Percentiles rank a stretch among this genome's conserved stretches.
These are phyloP conservation scores for Cladosporium austrohemisphaericum DNA, from an alignment of 2,329 filamentous ascomycete genomes.

Conservation along the genomic window DNA sequence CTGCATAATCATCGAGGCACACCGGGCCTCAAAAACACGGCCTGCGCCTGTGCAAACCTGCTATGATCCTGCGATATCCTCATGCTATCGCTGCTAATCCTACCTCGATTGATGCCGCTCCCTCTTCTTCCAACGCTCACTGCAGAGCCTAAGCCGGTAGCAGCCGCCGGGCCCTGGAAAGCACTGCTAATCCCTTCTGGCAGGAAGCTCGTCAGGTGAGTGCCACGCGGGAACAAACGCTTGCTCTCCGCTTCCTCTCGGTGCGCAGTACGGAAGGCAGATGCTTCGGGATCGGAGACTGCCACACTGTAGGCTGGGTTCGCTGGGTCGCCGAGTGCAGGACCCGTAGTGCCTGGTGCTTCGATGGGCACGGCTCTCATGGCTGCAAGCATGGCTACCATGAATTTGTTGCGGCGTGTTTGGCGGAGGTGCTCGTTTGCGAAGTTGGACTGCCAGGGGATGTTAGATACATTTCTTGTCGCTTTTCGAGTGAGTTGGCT, in stretches of 20 bases:
- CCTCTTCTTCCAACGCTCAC: slow-evolving; percentile 2
- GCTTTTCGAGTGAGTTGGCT: background rate
- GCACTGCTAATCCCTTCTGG: slow-evolving; percentile 10
- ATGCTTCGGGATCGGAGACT: slow-evolving; percentile 45
- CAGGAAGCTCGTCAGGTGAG: background rate
- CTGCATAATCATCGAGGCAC: slow-evolving; percentile 22
- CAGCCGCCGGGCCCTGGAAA: background rate
- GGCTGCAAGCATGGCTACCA: slow-evolving; percentile 81
- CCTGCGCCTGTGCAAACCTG: background rate
- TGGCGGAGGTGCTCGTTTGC: slow-evolving; percentile 70
- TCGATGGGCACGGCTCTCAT: slow-evolving; percentile 84
- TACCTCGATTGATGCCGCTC: background rate
- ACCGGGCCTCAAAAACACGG: background rate
- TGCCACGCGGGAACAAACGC: slow-evolving; percentile 3
- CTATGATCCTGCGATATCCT: slow-evolving; percentile 3
- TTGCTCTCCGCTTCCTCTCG: slow-evolving; percentile 8
- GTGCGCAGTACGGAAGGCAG: background rate
- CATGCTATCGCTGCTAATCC: slow-evolving; percentile 3
- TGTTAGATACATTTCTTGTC: background rate
- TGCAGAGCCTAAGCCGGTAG: background rate
- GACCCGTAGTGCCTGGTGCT: slow-evolving; percentile 63
- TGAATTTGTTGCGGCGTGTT: slow-evolving; percentile 83
- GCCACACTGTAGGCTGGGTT: slow-evolving; percentile 78
- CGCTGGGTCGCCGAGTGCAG: slow-evolving; percentile 53
- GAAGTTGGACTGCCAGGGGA: slow-evolving; percentile 37